These are phyloP conservation scores for Rhizoclosmatium globosum DNA, from an alignment of 192 early-diverging fungal genomes.

Conservation along the genomic window DNA sequence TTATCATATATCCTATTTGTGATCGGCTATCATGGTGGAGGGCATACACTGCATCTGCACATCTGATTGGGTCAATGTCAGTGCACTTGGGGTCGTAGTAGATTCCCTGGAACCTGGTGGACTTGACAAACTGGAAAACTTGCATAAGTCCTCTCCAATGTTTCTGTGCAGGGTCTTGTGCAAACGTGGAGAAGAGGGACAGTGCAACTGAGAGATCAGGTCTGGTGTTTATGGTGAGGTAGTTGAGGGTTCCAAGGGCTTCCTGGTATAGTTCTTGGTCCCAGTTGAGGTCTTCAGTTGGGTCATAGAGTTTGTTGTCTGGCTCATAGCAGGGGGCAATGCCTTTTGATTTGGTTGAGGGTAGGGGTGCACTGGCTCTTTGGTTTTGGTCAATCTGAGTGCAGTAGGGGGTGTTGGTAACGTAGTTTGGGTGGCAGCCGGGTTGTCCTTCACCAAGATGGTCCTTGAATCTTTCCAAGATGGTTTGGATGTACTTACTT, in stretches of 20 bases:
- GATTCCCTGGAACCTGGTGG: not conserved
- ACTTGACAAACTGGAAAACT: not conserved
- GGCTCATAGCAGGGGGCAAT: not conserved
- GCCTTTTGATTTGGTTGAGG: not conserved
- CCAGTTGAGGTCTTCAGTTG: not conserved
- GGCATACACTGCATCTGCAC: not conserved
- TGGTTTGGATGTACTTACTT: not conserved
- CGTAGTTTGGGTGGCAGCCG: not conserved
- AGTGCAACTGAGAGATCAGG: not conserved
- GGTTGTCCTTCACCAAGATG: not conserved
- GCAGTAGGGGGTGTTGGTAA: not conserved
- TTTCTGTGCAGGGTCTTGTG: not conserved
- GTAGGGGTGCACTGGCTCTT: not conserved
- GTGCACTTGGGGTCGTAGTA: not conserved
- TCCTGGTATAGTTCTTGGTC: not conserved
- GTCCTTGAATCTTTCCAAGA: not conserved
- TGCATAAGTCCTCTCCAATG: not conserved
- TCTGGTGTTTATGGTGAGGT: not conserved
- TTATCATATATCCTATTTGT: conserved; percentile 1
- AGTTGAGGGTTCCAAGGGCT: conserved; percentile 12
- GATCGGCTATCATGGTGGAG: conserved; percentile 8
- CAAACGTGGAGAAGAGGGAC: not conserved
- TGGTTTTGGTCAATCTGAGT: not conserved
- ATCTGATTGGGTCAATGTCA: not conserved
- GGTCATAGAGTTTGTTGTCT: not conserved